A percentile compares a stretch with the other conserved stretches of the same genome.
phyloP scores from a whole-genome alignment of 208 protist genomes.

The Trypanosoma congolense region DNA sequence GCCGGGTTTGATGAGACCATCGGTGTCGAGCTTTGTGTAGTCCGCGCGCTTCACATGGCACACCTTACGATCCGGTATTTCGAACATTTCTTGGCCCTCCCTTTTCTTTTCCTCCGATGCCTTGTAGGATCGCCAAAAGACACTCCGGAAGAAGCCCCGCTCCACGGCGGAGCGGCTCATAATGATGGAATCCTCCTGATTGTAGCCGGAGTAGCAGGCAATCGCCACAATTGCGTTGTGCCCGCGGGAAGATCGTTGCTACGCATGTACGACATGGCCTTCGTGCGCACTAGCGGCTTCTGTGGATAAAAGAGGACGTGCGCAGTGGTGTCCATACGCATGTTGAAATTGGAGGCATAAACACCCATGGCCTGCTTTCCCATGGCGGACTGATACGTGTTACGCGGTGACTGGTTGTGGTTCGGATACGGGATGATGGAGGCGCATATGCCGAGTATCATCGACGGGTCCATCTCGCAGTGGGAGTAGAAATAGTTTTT shows the following conservation, averaged over 20 bases:
- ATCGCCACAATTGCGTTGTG: conserved; percentile 96
- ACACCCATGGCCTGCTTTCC: conserved; percentile 96
- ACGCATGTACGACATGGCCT: conserved; percentile 92
- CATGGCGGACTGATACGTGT: conserved; percentile 97
- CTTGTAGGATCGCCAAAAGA: conserved; percentile 91
- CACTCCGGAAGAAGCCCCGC: conserved; percentile 85
- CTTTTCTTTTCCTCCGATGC: conserved; percentile 79
- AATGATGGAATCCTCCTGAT: conserved; percentile 98
- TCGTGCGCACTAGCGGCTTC: conserved; percentile 90
- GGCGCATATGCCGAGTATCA: conserved; percentile 94
- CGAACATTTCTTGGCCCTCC: conserved; percentile 87
- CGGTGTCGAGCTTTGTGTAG: conserved; percentile 96
- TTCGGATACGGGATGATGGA: conserved; percentile 97
- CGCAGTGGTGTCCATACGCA: conserved; percentile 93
- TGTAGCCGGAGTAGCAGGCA: conserved; percentile 96
- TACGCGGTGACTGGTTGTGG: conserved; percentile 96
- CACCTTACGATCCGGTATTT: conserved; percentile 87
- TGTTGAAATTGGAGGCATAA: conserved; percentile 91
- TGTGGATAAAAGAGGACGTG: conserved; percentile 96
- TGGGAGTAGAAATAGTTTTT: conserved; percentile 93
- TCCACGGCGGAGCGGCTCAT: conserved; percentile 96
- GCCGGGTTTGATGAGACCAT: conserved; percentile 92
- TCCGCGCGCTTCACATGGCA: conserved; percentile 75
- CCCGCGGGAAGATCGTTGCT: conserved; percentile 95
- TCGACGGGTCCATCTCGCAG: conserved; percentile 97